phyloP scores from a whole-genome alignment of 495 filamentous ascomycete species.

The Haplographium delicatum region DNA sequence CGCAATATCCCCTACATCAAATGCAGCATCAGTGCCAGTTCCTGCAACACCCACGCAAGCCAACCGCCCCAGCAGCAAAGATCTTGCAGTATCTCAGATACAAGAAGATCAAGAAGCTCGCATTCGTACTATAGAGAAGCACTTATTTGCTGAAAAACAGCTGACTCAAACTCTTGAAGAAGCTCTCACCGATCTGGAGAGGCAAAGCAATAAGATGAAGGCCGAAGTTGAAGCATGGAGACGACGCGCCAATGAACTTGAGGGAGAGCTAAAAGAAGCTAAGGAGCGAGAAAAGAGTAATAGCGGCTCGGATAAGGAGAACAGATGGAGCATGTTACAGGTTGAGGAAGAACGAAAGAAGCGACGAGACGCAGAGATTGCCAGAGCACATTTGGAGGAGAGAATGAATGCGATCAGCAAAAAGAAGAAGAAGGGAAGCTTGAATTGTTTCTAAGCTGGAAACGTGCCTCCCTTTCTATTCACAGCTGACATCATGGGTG shows the following conservation, averaged over 20 bases:
- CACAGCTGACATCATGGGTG: neutral
- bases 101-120: slow-evolving; percentile 93
- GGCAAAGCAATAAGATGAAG: slow-evolving; percentile 79
- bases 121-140: slow-evolving; percentile 94
- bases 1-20: slow-evolving; percentile 12
- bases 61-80: slow-evolving; percentile 72
- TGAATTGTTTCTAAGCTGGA: slow-evolving; percentile 88
- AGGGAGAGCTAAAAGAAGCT: slow-evolving; percentile 71
- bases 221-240: slow-evolving; percentile 83
- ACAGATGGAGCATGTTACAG: slow-evolving; percentile 80
- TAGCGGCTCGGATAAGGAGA: slow-evolving; percentile 41
- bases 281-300: slow-evolving; percentile 41
- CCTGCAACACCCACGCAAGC: slow-evolving; percentile 41
- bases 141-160: slow-evolving; percentile 92
- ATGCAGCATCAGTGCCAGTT: slow-evolving; percentile 24
- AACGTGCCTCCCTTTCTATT: neutral
- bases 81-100: slow-evolving; percentile 65
- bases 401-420: slow-evolving; percentile 89
- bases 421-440: slow-evolving; percentile 92
- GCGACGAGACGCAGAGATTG: slow-evolving; percentile 80
- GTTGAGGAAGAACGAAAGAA: slow-evolving; percentile 93
- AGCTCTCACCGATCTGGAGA: slow-evolving; percentile 87
- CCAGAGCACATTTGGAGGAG: slow-evolving; percentile 80
- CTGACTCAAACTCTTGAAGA: slow-evolving; percentile 92
- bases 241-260: slow-evolving; percentile 70